Percentiles rank a stretch among this genome's conserved stretches.
phyloP scores from a whole-genome alignment of 352 stramenopile genomes.

The Plasmopara halstedii region DNA sequence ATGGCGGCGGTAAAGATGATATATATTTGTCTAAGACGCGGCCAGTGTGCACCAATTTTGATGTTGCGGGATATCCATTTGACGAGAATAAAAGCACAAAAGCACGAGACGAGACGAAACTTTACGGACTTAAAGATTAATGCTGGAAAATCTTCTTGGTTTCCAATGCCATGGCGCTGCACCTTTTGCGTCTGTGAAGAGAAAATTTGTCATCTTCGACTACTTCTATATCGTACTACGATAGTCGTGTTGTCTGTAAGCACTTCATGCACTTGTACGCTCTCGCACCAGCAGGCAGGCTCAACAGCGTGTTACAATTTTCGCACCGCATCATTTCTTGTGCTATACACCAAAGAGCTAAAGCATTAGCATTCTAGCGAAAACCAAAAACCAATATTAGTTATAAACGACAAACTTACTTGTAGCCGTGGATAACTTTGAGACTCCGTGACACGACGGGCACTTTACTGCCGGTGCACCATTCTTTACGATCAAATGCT shows the following conservation, averaged over 20 bases:
- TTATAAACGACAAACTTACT: constrained; percentile 41
- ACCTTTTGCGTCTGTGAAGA: too few species aligned
- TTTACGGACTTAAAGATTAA: too few species aligned
- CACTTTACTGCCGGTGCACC: constrained; percentile 74
- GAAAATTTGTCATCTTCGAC: too few species aligned
- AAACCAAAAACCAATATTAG: background rate
- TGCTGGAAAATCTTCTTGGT: too few species aligned
- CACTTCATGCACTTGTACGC: constrained; percentile 89
- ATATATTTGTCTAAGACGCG: too few species aligned
- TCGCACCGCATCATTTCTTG: constrained; percentile 85
- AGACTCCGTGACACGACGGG: constrained; percentile 69
- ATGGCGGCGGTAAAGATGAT: too few species aligned
- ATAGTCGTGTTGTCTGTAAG: constrained; percentile 69
- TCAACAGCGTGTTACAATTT: constrained; percentile 82
- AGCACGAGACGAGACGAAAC: too few species aligned
- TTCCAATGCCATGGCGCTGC: too few species aligned
- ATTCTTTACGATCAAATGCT: constrained; percentile 80
- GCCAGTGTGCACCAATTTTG: too few species aligned
- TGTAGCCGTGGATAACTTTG: constrained; percentile 73
- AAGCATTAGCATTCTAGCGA: constrained; percentile 18
- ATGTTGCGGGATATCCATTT: too few species aligned
- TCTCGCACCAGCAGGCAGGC: constrained; percentile 64
- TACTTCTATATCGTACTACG: constrained; percentile 26
- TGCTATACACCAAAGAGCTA: constrained; percentile 25
- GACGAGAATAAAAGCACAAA: too few species aligned